Percentiles rank a stretch among this genome's conserved stretches.
Evolutionary conservation across 192 early-diverging fungal species (phyloP).

Genomic region (Coemansia sp.): DNA sequence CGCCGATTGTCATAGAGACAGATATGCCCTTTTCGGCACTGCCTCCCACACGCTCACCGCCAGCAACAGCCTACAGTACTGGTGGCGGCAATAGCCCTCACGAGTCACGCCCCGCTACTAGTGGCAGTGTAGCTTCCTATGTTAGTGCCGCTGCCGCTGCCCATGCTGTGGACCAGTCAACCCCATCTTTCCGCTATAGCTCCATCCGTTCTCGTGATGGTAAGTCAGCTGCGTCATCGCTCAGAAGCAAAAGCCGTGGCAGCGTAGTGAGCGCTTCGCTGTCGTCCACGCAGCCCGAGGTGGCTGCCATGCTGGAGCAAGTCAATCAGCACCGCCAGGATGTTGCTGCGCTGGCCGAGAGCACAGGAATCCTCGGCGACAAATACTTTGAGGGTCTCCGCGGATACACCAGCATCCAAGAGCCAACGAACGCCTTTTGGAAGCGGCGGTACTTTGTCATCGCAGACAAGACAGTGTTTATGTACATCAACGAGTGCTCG

Average conservation of each 20-base stretch:
- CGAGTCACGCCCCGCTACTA: slow-evolving; percentile 5
- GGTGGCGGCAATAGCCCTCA: neutral
- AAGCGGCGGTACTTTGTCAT: slow-evolving; percentile 53
- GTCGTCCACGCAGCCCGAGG: slow-evolving; percentile 29
- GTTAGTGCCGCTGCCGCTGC: neutral
- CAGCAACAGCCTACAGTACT: neutral
- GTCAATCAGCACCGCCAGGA: slow-evolving; percentile 37
- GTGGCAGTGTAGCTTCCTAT: neutral
- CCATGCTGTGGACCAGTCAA: slow-evolving; percentile 12
- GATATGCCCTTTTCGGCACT: neutral
- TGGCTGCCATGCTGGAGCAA: slow-evolving; percentile 30
- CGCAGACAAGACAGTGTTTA: slow-evolving; percentile 40
- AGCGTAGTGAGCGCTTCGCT: slow-evolving; percentile 21
- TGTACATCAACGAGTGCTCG: slow-evolving; percentile 54
- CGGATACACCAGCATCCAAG: slow-evolving; percentile 51
- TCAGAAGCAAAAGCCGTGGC: slow-evolving; percentile 18
- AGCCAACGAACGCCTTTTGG: slow-evolving; percentile 46
- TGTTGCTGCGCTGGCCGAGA: slow-evolving; percentile 31
- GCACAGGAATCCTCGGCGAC: slow-evolving; percentile 36
- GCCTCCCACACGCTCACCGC: neutral
- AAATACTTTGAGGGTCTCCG: slow-evolving; percentile 42
- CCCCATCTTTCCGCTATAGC: slow-evolving; percentile 6
- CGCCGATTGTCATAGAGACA: neutral
- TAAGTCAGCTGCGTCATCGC: slow-evolving; percentile 7
- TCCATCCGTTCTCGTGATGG: slow-evolving; percentile 16